Base-by-base conservation (phyloP, 2,329 filamentous ascomycete genomes). In the Colletotrichum coccodes region DNA sequence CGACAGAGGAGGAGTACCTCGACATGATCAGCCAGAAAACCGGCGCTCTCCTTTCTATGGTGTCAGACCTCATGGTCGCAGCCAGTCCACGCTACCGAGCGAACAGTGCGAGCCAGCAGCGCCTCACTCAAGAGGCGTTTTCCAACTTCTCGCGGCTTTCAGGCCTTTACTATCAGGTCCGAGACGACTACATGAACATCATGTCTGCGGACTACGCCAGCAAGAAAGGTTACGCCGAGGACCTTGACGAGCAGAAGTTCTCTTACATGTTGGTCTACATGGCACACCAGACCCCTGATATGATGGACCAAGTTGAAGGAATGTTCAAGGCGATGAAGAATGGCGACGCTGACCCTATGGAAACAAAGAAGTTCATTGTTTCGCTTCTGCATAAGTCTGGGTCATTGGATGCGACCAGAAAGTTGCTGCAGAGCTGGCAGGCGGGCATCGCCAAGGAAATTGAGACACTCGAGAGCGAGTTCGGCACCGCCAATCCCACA, bases 171-270 rank as follows among this genome's bases (percentile, higher is more conserved):
- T 97, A 94, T 84, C 94, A 97, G 80, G 96, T 97, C 81, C 89
- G 92, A 74, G 93, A 95, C 83, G 95, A 98, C 85, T 97, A 97
- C 82, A 90, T 94, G 79, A 98, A 98, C 79, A 89, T 98, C 47
- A 88, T 86, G 32, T 89, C 86, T 21, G 83, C 82, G n/a, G 86
- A 90, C 75, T 98, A 97, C 84, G 90, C 90, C 42, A 85, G 91
- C 72, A 95, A 97, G 80, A 98, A 98, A 83, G 95, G 95, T 53
- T 88, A 97, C 73, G 97, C 93, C 79, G 95, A 98, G 83, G 95
- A 98, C 18, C 82, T 98, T 74, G 97, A 94, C 1, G 95, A 98
- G 82, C 95, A 95, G 71, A 98, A 98, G 85, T 98, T 98, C 83
- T 95, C 92, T 3, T 50, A 50, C 28, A 32, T 50, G 47, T 12